A percentile compares a stretch with the other conserved stretches of the same genome.
These are phyloP conservation scores for Arthrobotrys conoides DNA, from an alignment of 2,329 filamentous ascomycete genomes.

Conservation along the genomic window DNA sequence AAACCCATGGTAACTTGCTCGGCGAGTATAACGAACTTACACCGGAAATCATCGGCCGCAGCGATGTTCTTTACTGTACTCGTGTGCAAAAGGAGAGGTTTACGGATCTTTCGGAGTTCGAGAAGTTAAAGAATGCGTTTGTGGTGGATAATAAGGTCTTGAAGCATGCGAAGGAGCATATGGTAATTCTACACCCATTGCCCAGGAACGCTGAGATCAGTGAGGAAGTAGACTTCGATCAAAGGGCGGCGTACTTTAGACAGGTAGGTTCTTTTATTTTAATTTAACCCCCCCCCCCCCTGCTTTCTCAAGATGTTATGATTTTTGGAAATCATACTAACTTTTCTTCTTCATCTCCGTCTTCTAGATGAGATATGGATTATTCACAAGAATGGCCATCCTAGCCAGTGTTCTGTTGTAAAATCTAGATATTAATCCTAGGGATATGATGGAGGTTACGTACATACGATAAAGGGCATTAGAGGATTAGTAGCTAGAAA, in stretches of 20 bases:
- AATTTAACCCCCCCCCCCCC: no score
- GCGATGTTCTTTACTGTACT: slow-evolving; percentile 96
- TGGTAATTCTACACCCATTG: slow-evolving; percentile 95
- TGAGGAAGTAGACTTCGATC: slow-evolving; percentile 97
- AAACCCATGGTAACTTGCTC: slow-evolving; percentile 81
- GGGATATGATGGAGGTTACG: not conserved
- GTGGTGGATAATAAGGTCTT: slow-evolving; percentile 91
- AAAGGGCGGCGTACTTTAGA: slow-evolving; percentile 96
- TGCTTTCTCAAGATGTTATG: not conserved
- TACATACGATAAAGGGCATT: not conserved
- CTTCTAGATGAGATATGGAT: slow-evolving; percentile 56
- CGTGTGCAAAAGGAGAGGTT: slow-evolving; percentile 97
- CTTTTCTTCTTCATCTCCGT: slow-evolving; percentile 1
- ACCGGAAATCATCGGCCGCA: slow-evolving; percentile 85
- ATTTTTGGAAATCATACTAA: not conserved
- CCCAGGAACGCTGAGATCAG: slow-evolving; percentile 93
- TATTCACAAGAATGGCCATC: slow-evolving; percentile 59
- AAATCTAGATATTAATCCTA: not conserved
- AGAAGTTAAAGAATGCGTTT: slow-evolving; percentile 88
- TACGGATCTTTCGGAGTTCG: slow-evolving; percentile 82
- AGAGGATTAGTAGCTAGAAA: not conserved
- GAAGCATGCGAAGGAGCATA: slow-evolving; percentile 90
- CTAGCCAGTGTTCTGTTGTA: slow-evolving; percentile 56
- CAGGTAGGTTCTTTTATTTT: slow-evolving; percentile 77
- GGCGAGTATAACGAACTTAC: slow-evolving; percentile 83